These are phyloP conservation scores for Ajuga reptans DNA, from an alignment of 305 asterid genomes.

Conservation along the genomic window DNA sequence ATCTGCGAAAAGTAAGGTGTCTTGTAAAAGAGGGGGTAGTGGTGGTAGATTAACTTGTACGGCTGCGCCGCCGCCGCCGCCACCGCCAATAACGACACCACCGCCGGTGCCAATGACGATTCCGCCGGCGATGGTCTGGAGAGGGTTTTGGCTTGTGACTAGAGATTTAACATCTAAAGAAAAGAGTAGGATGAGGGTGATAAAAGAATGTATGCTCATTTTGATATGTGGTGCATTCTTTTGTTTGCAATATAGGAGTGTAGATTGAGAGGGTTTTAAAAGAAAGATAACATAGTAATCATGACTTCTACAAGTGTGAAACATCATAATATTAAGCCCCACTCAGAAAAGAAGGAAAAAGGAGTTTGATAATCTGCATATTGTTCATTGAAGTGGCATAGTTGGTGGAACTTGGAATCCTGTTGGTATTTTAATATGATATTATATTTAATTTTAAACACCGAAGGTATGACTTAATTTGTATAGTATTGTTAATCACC, in stretches of 20 bases:
- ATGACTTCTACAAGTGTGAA: slow-evolving; percentile 1
- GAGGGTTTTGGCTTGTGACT: background rate
- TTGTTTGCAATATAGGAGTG: background rate
- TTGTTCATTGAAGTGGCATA: background rate
- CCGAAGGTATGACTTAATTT: too few species aligned
- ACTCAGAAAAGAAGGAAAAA: too few species aligned
- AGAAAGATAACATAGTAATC: slow-evolving; percentile 1
- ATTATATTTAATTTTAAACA: too few species aligned
- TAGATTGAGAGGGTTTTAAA: background rate
- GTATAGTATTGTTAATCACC: too few species aligned
- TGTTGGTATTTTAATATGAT: too few species aligned
- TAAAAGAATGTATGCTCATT: background rate
- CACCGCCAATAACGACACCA: background rate
- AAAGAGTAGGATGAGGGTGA: background rate
- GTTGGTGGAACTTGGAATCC: slow-evolving; percentile 13
- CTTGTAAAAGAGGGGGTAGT: slow-evolving; percentile 12
- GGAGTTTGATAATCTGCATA: too few species aligned
- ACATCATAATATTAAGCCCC: background rate
- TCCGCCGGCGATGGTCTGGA: background rate
- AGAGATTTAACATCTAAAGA: background rate
- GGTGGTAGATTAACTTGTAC: background rate
- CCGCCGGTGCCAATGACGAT: background rate
- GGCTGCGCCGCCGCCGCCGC: background rate
- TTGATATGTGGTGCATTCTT: background rate
- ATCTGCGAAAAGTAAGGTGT: slow-evolving; percentile 33